Percentiles rank a stretch among this genome's conserved stretches.
phyloP scores from a whole-genome alignment of 2,329 filamentous ascomycete genomes.

The Cercospora sesami region DNA sequence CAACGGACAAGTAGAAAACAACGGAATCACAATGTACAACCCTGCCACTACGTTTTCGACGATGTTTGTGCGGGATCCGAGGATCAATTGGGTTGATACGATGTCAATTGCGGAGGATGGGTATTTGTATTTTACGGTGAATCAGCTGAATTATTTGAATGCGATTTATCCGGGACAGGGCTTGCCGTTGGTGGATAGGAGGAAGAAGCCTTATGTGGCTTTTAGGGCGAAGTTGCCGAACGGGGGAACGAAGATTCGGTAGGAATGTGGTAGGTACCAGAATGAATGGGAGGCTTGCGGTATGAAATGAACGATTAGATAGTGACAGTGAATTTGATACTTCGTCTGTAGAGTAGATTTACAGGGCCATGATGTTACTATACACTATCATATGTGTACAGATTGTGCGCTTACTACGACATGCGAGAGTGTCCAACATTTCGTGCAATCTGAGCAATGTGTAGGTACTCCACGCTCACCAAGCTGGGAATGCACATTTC shows the following conservation, averaged over 20 bases:
- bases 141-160: slow-evolving; percentile 26
- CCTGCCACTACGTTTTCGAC: slow-evolving; percentile 43
- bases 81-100: slow-evolving; percentile 54
- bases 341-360: not conserved
- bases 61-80: slow-evolving; percentile 48
- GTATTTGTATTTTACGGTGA: slow-evolving; percentile 50
- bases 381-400: not conserved
- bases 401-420: not conserved
- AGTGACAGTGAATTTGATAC: not conserved
- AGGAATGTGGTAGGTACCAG: too few relatives aligned
- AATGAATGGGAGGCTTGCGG: too few relatives aligned
- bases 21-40: slow-evolving; percentile 49
- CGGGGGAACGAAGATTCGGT: slow-evolving; percentile 20
- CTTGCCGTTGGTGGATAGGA: slow-evolving; percentile 21
- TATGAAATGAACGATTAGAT: too few relatives aligned
- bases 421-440: not conserved
- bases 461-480: not conserved
- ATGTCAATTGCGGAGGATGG: slow-evolving; percentile 40
- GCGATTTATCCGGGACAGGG: slow-evolving; percentile 26
- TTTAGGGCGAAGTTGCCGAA: slow-evolving; percentile 25
- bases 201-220: slow-evolving; percentile 25
- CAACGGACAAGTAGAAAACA: slow-evolving; percentile 50
- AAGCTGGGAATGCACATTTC: not conserved
- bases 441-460: not conserved
- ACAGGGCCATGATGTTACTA: not conserved